Percentiles rank a stretch among this genome's conserved stretches.
Evolutionary conservation across 352 stramenopile genomes (phyloP).

Genomic region (Globisporangium polare): DNA sequence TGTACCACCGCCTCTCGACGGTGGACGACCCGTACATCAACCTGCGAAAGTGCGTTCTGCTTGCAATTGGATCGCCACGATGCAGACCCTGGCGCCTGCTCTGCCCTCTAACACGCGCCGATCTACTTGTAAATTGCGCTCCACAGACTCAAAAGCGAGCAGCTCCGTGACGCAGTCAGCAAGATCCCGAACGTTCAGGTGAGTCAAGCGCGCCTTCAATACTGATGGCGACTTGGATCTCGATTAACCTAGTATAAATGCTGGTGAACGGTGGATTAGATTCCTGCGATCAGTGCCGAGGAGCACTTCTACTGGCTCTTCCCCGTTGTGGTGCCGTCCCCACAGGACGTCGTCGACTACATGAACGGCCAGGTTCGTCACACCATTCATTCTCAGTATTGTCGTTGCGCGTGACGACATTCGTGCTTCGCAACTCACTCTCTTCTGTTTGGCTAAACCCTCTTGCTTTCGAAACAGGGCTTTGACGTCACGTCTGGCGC

Average conservation of each 20-base stretch:
- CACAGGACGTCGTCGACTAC: constrained; percentile 43
- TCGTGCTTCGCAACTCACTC: not conserved
- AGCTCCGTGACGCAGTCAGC: constrained; percentile 45
- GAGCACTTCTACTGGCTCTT: constrained; percentile 86
- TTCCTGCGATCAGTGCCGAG: constrained; percentile 49
- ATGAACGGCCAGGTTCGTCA: constrained; percentile 67
- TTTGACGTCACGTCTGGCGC: constrained; percentile 80
- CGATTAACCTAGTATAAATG: not conserved
- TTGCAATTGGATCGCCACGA: not conserved
- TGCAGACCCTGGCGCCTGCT: not conserved
- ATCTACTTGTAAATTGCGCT: not conserved
- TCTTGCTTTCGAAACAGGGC: constrained; percentile 27
- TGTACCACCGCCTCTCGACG: constrained; percentile 61
- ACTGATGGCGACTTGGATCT: too few relatives aligned
- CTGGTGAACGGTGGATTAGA: constrained; percentile 21
- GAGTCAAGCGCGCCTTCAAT: too few relatives aligned
- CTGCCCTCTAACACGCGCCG: not conserved
- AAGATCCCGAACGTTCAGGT: constrained; percentile 54
- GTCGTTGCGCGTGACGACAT: not conserved
- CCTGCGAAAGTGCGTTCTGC: constrained; percentile 48
- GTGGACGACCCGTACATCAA: constrained; percentile 71
- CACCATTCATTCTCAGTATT: not conserved
- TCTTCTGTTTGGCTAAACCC: not conserved
- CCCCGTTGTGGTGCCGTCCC: constrained; percentile 60
- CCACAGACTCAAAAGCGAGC: constrained; percentile 67